Conservation (phyloP, 805 yeast species). For the Grigorovia humatica region DNA sequence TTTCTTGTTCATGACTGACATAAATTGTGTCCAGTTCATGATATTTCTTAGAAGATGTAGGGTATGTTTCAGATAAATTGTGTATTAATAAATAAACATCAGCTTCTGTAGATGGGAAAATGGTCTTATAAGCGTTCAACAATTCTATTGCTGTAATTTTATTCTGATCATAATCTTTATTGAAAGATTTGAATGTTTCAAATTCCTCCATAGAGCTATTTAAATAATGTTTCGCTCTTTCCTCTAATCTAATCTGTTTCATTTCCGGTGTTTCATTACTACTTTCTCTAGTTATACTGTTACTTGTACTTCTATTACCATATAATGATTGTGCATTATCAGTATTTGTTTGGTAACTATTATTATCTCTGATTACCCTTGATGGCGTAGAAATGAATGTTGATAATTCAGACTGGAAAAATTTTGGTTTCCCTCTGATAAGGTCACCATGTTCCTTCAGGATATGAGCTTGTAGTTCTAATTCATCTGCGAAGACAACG, state of each 20-base stretch:
- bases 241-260: slow-evolving; percentile 59
- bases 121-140: slow-evolving; percentile 33
- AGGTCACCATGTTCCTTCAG: slow-evolving; percentile 53
- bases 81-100: slow-evolving; percentile 49
- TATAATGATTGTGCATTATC: slow-evolving; percentile 1
- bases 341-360: neutral
- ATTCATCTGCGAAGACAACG: slow-evolving; percentile 79
- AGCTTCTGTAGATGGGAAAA: slow-evolving; percentile 37
- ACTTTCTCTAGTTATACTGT: slow-evolving; percentile 2
- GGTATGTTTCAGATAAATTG: slow-evolving; percentile 51
- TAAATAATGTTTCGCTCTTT: slow-evolving; percentile 74
- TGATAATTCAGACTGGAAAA: slow-evolving; percentile 52
- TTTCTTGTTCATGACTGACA: slow-evolving; percentile 19
- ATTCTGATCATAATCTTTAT: slow-evolving; percentile 37
- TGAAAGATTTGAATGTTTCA: slow-evolving; percentile 39
- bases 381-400: slow-evolving; percentile 38
- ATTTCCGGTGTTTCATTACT: slow-evolving; percentile 32
- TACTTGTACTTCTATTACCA: neutral
- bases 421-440: slow-evolving; percentile 24
- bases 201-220: slow-evolving; percentile 41
- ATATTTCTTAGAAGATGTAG: slow-evolving; percentile 36
- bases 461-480: slow-evolving; percentile 84
- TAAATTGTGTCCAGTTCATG: slow-evolving; percentile 30
- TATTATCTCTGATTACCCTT: slow-evolving; percentile 17
- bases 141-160: slow-evolving; percentile 41